Conservation (phyloP, 1,284 basidiomycete genomes). For the Apiotrichum siamense region DNA sequence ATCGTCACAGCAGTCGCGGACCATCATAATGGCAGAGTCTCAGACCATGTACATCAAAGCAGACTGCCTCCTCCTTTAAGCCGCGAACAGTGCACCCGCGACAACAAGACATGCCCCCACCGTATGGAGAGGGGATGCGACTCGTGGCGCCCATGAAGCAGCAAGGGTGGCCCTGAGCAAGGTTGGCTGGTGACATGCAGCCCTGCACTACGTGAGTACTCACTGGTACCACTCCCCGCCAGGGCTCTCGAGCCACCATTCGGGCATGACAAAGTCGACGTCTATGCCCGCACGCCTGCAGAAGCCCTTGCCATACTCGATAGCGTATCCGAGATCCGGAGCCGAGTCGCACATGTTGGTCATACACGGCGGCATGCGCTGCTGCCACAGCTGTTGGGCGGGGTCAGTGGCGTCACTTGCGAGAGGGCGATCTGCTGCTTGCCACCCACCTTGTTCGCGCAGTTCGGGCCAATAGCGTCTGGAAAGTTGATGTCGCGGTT, state of each 20-base stretch:
- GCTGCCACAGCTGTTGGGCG: constrained; percentile 15
- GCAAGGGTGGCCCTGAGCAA: not conserved
- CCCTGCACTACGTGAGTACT: constrained; percentile 8
- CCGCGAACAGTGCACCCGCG: no score
- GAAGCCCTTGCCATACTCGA: constrained; percentile 29
- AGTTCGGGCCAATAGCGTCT: constrained; percentile 24
- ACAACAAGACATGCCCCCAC: no score
- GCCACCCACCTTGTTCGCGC: constrained; percentile 23
- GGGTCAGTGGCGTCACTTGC: not conserved
- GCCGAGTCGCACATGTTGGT: constrained; percentile 25
- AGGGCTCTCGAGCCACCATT: constrained; percentile 16
- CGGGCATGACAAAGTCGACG: constrained; percentile 21
- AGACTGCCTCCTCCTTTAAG: no score
- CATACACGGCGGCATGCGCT: constrained; percentile 25
- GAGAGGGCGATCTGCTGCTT: no score
- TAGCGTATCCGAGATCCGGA: constrained; percentile 38
- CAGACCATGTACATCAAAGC: no score
- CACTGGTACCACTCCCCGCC: constrained; percentile 33
- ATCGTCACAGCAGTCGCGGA: no score
- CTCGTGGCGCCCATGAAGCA: no score
- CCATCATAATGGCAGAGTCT: no score
- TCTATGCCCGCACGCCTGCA: constrained; percentile 31
- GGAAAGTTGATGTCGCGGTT: constrained; percentile 10
- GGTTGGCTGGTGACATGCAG: not conserved
- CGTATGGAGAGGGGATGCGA: no score